phyloP scores from a whole-genome alignment of 129 eudicot genomes.

The Flaveria brownii region DNA sequence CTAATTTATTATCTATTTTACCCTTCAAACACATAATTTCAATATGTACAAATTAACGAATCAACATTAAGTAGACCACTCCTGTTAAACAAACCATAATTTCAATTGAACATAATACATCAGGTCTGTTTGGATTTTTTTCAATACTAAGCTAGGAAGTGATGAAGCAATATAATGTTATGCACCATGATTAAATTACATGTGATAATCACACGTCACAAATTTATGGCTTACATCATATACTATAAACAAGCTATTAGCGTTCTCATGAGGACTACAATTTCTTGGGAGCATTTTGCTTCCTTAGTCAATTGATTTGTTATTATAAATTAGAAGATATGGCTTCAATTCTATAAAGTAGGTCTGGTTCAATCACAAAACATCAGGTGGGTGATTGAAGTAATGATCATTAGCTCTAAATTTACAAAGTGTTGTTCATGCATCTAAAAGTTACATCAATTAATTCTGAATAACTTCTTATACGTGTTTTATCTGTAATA shows the following conservation, averaged over 20 bases:
- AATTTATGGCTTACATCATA: not conserved
- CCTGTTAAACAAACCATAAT: not conserved
- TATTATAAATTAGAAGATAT: not conserved
- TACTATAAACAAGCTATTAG: not conserved
- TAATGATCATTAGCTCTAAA: not conserved
- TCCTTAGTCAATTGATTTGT: conserved; percentile 5
- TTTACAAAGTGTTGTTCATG: no score
- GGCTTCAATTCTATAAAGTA: not conserved
- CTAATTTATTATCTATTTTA: not conserved
- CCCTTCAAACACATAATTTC: not conserved
- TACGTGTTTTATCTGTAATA: no score
- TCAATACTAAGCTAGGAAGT: no score
- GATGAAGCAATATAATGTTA: no score
- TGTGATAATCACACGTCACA: no score
- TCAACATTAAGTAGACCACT: not conserved
- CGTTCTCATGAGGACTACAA: not conserved
- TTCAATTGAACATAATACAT: not conserved
- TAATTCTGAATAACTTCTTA: no score
- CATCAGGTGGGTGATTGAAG: not conserved
- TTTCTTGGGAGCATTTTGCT: not conserved
- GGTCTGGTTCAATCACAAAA: not conserved
- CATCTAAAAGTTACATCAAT: no score
- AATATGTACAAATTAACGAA: no score
- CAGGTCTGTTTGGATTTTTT: no score
- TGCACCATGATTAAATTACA: no score